phyloP scores from a whole-genome alignment of 2,329 filamentous ascomycete species.

The Phaeosphaeria sp. region DNA sequence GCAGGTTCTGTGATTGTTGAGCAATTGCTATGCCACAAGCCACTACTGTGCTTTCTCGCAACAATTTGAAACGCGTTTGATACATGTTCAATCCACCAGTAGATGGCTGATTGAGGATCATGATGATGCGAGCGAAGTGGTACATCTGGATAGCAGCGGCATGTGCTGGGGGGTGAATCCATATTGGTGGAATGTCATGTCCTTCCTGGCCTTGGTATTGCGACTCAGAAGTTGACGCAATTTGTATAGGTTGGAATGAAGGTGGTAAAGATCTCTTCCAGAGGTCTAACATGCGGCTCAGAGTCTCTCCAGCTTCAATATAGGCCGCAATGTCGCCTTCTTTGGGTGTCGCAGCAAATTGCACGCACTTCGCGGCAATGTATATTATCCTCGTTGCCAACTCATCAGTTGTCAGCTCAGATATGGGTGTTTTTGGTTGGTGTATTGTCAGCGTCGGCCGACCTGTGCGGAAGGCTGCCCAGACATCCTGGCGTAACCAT shows the following conservation, averaged over 20 bases:
- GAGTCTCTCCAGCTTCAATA: slow-evolving; percentile 55
- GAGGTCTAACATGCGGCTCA: slow-evolving; percentile 59
- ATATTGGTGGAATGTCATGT: slow-evolving; percentile 23
- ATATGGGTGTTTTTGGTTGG: slow-evolving; percentile 58
- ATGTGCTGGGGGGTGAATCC: slow-evolving; percentile 38
- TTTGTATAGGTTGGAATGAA: slow-evolving; percentile 53
- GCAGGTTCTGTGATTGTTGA: slow-evolving; percentile 34
- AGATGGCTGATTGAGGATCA: slow-evolving; percentile 61
- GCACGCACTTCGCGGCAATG: slow-evolving; percentile 63
- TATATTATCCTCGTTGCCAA: slow-evolving; percentile 62
- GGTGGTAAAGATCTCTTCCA: slow-evolving; percentile 55
- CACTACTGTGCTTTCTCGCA: slow-evolving; percentile 55
- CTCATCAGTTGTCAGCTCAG: slow-evolving; percentile 58
- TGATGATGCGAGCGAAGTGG: slow-evolving; percentile 60
- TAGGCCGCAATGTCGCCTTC: slow-evolving; percentile 44
- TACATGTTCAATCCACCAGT: slow-evolving; percentile 58
- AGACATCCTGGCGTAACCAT: slow-evolving; percentile 70
- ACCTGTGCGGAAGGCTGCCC: slow-evolving; percentile 67
- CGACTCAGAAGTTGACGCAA: slow-evolving; percentile 7
- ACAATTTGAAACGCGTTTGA: slow-evolving; percentile 51
- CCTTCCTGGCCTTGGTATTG: not conserved
- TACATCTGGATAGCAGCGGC: slow-evolving; percentile 60
- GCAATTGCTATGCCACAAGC: slow-evolving; percentile 60
- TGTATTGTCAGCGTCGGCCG: slow-evolving; percentile 65
- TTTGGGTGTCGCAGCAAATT: slow-evolving; percentile 62